Evolutionary conservation across 306 rosid genomes (phyloP), one percentile per base, ranked within the genome.

Genomic region (Hippophae tibetana): DNA sequence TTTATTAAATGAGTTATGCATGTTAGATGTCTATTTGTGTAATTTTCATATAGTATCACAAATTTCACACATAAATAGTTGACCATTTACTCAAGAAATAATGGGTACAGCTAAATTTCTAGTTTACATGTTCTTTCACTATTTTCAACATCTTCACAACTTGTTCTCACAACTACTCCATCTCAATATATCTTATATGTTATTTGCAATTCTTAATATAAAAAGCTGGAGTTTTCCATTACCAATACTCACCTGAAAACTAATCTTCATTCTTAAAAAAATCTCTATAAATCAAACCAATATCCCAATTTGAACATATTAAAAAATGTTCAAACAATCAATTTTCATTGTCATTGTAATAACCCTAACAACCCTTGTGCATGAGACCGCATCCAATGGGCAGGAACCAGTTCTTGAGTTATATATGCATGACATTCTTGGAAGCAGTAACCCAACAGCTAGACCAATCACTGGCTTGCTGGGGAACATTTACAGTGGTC

Each of bases 381-480:
- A 72, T 57, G 13, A 64, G 64, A 56, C 73, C 63, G 62, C 67
- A 46, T 80, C 73, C 48, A 69, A 79, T 11, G 89, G 80, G 11
- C 67, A 75, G 57, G 89, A 82, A 65, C 79, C 86, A 2, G 52
- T 81, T 6, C 79, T 90, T 66, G 92, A 85, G 68, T 55, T 90
- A 23, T 90, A 81, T 79, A 82, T 90, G 92, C 96, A 90, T 54
- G 97, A 87, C 81, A 79, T 87, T 69, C 79, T 87, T 11, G 95
- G 90, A 6, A 95, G 97, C 7, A 82, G 69, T 40, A 81, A 63
- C 74, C 90, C 97, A 0, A 87, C 94, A 8, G 89, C 97, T 0
- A 76, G 94, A n/a, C 96, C 96, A 0, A 76, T 90, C 54, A 87
- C 95, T 5, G 94, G 89, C 52, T 68, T 90, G 51, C 70, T 90